These are phyloP conservation scores for Vitis hybrid DNA, from an alignment of 177 flowering plant genomes.

Conservation along the genomic window DNA sequence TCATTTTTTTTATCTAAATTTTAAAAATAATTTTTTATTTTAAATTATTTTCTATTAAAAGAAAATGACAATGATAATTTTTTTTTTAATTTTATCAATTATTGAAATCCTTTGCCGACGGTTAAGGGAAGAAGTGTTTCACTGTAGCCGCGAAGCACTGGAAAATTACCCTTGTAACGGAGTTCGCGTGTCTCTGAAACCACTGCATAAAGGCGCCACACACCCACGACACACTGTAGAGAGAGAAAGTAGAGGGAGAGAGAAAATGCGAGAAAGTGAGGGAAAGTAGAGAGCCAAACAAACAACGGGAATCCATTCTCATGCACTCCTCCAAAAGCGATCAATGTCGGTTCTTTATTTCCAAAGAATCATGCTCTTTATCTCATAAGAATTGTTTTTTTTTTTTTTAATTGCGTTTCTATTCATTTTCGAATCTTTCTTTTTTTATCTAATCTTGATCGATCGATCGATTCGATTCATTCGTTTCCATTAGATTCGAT, in stretches of 20 bases:
- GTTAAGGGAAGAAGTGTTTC: background rate
- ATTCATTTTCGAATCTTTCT: conserved; percentile 5
- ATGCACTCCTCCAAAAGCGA: conserved; percentile 12
- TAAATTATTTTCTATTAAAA: too few relatives aligned
- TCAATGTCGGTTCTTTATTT: conserved; percentile 33
- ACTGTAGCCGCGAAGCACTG: conserved; percentile 10
- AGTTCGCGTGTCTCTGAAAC: conserved; percentile 26
- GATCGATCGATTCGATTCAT: too few relatives aligned
- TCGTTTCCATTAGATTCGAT: background rate
- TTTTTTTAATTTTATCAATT: too few relatives aligned
- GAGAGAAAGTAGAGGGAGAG: conserved; percentile 6
- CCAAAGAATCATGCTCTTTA: background rate
- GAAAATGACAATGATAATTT: too few relatives aligned
- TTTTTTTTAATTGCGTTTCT: conserved; percentile 8
- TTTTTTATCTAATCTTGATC: background rate
- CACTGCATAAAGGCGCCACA: conserved; percentile 10
- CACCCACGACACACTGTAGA: background rate
- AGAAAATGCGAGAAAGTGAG: background rate
- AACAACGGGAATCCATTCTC: background rate
- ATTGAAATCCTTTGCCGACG: background rate
- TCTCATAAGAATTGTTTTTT: background rate
- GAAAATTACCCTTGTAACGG: conserved; percentile 11
- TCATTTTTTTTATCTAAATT: too few relatives aligned
- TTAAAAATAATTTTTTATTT: too few relatives aligned
- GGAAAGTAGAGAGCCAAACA: background rate